phyloP scores from a whole-genome alignment of 345 rosid species.

The Carallia pectinifolia region DNA sequence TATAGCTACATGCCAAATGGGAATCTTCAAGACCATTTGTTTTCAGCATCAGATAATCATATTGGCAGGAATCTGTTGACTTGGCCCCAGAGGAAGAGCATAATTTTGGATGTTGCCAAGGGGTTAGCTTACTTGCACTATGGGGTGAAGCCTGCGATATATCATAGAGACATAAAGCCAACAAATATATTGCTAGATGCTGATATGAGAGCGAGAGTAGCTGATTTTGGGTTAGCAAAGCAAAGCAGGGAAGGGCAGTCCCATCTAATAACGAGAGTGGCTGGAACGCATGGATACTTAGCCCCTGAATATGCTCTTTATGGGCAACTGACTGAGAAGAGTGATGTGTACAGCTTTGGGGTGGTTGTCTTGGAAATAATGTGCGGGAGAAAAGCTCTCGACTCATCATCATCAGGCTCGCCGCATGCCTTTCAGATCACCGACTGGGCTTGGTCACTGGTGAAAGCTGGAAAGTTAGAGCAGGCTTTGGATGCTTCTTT shows the following conservation, averaged over 20 bases:
- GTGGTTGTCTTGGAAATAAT: constrained; percentile 83
- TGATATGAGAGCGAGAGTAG: constrained; percentile 89
- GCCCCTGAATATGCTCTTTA: constrained; percentile 95
- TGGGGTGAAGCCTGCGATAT: constrained; percentile 89
- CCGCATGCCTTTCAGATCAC: constrained; percentile 67
- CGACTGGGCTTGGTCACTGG: constrained; percentile 90
- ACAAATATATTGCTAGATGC: constrained; percentile 80
- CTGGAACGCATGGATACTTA: constrained; percentile 91
- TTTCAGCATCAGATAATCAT: constrained; percentile 26
- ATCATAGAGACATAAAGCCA: constrained; percentile 83
- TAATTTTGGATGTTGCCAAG: constrained; percentile 82
- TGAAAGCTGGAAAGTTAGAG: constrained; percentile 65
- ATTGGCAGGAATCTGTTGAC: constrained; percentile 40
- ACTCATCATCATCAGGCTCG: constrained; percentile 56
- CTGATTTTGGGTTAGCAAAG: constrained; percentile 90
- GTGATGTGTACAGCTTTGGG: constrained; percentile 94
- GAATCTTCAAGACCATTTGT: constrained; percentile 75
- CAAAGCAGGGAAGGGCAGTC: constrained; percentile 90
- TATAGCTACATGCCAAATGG: constrained; percentile 93
- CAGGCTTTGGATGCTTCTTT: constrained; percentile 57
- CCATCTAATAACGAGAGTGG: constrained; percentile 94
- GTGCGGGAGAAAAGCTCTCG: constrained; percentile 88
- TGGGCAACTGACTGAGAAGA: constrained; percentile 84
- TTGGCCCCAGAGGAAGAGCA: constrained; percentile 87
- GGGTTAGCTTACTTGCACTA: constrained; percentile 92